Conservation (phyloP, 371 early-diverging fungal species). For the Lichtheimia corymbifera region DNA sequence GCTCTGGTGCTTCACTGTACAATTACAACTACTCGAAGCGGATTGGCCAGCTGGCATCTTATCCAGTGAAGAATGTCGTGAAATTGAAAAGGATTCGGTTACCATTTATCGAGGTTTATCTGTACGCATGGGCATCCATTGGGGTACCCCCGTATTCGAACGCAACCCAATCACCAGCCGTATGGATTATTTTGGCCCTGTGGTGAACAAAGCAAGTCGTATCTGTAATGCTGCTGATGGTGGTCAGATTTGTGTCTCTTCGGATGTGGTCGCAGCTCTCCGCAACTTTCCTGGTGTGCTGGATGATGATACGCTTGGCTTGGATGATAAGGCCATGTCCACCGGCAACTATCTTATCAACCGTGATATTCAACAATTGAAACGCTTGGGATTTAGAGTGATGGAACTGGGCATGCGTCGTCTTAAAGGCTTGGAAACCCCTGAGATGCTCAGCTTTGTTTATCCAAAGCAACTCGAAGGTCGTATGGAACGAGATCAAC, state of each 20-base stretch:
- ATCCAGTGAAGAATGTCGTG: conserved; percentile 76
- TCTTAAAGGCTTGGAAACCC: conserved; percentile 88
- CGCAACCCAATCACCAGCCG: conserved; percentile 88
- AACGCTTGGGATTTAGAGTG: conserved; percentile 70
- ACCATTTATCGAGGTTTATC: conserved; percentile 87
- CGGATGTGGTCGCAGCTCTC: conserved; percentile 64
- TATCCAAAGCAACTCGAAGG: conserved; percentile 63
- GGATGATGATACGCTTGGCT: conserved; percentile 24
- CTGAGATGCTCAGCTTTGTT: conserved; percentile 81
- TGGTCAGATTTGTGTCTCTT: conserved; percentile 83
- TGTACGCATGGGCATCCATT: conserved; percentile 96
- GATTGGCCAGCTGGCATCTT: conserved; percentile 95
- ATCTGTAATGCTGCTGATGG: conserved; percentile 90
- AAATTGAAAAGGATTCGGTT: conserved; percentile 60
- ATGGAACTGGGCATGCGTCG: conserved; percentile 81
- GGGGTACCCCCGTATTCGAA: conserved; percentile 90
- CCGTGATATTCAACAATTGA: conserved; percentile 65
- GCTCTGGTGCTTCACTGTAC: conserved; percentile 90
- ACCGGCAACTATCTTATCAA: conserved; percentile 35
- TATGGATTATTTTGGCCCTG: conserved; percentile 97
- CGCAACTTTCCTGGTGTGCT: conserved; percentile 41
- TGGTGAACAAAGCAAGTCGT: conserved; percentile 89
- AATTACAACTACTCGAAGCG: conserved; percentile 77
- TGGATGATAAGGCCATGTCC: conserved; percentile 21
- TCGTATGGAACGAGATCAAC: conserved; percentile 36